Percentiles rank a stretch among this genome's conserved stretches.
phyloP scores from a whole-genome alignment of 768 basidiomycete genomes.

The Pleurotus ostreatus region DNA sequence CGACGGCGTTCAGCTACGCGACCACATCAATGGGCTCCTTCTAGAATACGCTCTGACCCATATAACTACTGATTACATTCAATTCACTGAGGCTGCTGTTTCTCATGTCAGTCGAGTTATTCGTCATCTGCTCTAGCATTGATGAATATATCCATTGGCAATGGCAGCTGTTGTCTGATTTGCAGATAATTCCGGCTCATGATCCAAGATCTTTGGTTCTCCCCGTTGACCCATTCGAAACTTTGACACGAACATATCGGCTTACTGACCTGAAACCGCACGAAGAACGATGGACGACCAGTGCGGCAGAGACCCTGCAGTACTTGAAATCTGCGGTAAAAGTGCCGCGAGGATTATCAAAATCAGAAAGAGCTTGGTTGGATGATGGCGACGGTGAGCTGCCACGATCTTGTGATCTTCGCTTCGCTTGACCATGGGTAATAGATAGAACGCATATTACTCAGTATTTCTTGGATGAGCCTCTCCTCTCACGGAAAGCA shows the following conservation, averaged over 20 bases:
- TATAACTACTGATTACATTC: slow-evolving; percentile 50
- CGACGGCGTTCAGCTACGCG: slow-evolving; percentile 15
- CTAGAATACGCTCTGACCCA: slow-evolving; percentile 50
- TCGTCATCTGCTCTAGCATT: too few relatives aligned
- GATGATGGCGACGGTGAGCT: slow-evolving; percentile 27
- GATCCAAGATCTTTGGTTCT: slow-evolving; percentile 50
- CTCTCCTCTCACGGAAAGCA: slow-evolving; percentile 33
- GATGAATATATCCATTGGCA: too few relatives aligned
- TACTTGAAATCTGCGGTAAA: slow-evolving; percentile 28
- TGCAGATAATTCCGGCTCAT: slow-evolving; percentile 39
- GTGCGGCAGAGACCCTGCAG: slow-evolving; percentile 23
- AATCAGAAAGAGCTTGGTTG: slow-evolving; percentile 34
- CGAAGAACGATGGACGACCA: slow-evolving; percentile 42
- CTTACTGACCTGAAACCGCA: slow-evolving; percentile 30
- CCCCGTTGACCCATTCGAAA: slow-evolving; percentile 52
- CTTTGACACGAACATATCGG: slow-evolving; percentile 30
- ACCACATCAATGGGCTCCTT: slow-evolving; percentile 52
- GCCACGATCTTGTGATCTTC: not conserved
- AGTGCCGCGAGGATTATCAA: slow-evolving; percentile 20
- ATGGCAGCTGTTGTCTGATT: slow-evolving; percentile 36
- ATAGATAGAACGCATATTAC: not conserved
- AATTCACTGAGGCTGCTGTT: slow-evolving; percentile 47
- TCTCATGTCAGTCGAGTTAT: slow-evolving; percentile 30
- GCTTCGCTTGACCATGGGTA: too few relatives aligned
- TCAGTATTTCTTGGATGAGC: not conserved